Conservation (phyloP, 768 basidiomycete genomes). For the Lanmaoa pseudosensibilis region DNA sequence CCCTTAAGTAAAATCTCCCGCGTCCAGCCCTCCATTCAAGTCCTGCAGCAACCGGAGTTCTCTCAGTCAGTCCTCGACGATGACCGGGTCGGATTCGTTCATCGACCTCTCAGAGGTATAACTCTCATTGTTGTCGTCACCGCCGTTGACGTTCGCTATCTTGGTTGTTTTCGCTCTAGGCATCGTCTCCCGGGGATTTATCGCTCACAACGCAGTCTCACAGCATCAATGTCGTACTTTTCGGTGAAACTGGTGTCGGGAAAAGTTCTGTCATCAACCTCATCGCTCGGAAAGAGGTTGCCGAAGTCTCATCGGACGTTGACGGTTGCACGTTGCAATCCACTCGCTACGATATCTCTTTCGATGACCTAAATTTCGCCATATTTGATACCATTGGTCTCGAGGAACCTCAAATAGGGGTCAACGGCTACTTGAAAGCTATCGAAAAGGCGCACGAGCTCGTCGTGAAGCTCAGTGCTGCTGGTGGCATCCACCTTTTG, state of each 20-base stretch:
- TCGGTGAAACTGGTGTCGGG: constrained; percentile 43
- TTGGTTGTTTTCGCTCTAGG: constrained; percentile 4
- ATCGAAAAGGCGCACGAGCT: constrained; percentile 35
- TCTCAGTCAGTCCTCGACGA: constrained; percentile 2
- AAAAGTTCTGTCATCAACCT: constrained; percentile 35
- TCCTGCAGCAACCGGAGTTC: constrained; percentile 4
- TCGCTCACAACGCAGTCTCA: neutral
- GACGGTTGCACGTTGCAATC: constrained; percentile 38
- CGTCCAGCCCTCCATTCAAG: constrained; percentile 6
- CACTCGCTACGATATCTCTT: constrained; percentile 28
- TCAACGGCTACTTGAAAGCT: constrained; percentile 29
- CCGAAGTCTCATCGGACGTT: constrained; percentile 29
- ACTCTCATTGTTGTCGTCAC: neutral
- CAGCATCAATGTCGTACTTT: constrained; percentile 39
- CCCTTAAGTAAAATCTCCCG: too few species aligned
- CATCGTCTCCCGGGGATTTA: neutral
- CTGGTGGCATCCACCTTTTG: constrained; percentile 42
- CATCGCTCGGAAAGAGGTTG: constrained; percentile 23
- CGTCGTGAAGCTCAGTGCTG: constrained; percentile 27
- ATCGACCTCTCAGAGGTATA: constrained; percentile 13
- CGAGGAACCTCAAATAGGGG: constrained; percentile 30
- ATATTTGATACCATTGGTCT: constrained; percentile 40
- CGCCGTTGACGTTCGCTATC: constrained; percentile 1
- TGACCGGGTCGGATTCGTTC: constrained; percentile 5
- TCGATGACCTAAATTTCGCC: constrained; percentile 18